Evolutionary conservation across 108 stramenopile genomes (phyloP).

Genomic region (Pseudonitzschia pungens): DNA sequence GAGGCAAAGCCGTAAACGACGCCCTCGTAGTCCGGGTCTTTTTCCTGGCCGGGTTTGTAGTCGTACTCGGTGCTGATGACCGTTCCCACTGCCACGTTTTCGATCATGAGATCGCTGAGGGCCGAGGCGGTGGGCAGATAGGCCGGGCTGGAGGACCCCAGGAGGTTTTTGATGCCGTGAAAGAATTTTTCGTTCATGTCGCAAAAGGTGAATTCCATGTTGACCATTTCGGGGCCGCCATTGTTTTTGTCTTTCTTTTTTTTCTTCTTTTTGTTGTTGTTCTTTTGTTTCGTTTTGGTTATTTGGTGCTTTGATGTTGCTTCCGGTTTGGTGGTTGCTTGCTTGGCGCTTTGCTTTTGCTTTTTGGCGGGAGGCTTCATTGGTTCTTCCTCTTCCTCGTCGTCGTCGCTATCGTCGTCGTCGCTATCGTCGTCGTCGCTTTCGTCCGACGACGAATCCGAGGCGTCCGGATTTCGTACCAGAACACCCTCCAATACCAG

Average conservation of each 20-base stretch:
- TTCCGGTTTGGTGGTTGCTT: neutral
- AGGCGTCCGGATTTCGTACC: constrained; percentile 65
- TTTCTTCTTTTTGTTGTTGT: constrained; percentile 35
- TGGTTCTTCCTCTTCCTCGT: constrained; percentile 40
- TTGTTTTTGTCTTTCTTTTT: constrained; percentile 35
- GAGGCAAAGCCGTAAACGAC: constrained; percentile 84
- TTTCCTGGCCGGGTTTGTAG: neutral
- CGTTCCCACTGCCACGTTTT: constrained; percentile 74
- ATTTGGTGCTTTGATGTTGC: constrained; percentile 1
- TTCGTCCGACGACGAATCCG: constrained; percentile 39
- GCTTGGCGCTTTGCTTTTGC: constrained; percentile 17
- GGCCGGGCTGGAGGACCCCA: constrained; percentile 44
- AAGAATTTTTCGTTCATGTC: constrained; percentile 83
- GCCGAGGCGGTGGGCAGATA: constrained; percentile 65
- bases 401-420: constrained; percentile 47
- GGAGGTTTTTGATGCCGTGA: constrained; percentile 72
- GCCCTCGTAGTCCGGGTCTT: constrained; percentile 34
- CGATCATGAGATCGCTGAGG: constrained; percentile 72
- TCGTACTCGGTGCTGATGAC: constrained; percentile 71
- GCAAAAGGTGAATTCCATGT: constrained; percentile 82
- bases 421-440: constrained; percentile 42
- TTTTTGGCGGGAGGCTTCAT: constrained; percentile 44
- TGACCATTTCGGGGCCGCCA: constrained; percentile 57
- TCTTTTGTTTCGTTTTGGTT: constrained; percentile 5
- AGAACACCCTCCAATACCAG: constrained; percentile 73